phyloP scores from a whole-genome alignment of 441 rosid genomes.

The Erodium moschatum region DNA sequence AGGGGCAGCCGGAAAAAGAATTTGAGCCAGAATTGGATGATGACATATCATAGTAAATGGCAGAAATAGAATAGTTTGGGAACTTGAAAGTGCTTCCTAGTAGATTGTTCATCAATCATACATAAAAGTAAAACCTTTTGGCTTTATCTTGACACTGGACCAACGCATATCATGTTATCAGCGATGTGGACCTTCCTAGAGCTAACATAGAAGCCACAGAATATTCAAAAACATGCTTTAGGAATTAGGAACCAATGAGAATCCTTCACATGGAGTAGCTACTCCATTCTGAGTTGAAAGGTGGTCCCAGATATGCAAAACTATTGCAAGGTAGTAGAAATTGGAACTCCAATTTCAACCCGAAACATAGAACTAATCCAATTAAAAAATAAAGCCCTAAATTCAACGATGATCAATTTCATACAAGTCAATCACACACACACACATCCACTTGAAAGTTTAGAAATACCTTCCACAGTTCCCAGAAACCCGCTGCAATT shows the following conservation, averaged over 20 bases:
- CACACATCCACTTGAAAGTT: not conserved
- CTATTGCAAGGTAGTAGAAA: not conserved
- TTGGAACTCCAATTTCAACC: not conserved
- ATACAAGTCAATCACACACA: not conserved
- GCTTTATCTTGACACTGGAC: not conserved
- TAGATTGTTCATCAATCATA: not conserved
- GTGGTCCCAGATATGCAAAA: not conserved
- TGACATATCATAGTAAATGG: not conserved
- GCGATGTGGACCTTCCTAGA: slow-evolving; percentile 1
- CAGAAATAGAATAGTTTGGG: not conserved
- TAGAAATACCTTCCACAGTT: slow-evolving; percentile 63
- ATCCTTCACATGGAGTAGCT: not conserved
- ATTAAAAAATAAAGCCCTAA: not conserved
- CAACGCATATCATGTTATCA: not conserved
- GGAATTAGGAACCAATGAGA: not conserved
- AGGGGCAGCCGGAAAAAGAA: not conserved
- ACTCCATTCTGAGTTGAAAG: not conserved
- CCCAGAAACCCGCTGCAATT: slow-evolving; percentile 84
- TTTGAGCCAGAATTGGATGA: not conserved
- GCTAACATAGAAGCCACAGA: not conserved
- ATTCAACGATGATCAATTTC: not conserved
- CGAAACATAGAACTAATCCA: not conserved
- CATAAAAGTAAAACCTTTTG: not conserved
- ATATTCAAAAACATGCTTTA: not conserved
- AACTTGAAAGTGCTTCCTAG: not conserved